Percentiles rank a stretch among this genome's conserved stretches.
These are phyloP conservation scores for Hansenula lynferdii DNA, from an alignment of 1,139 yeast species.

Conservation along the genomic window DNA sequence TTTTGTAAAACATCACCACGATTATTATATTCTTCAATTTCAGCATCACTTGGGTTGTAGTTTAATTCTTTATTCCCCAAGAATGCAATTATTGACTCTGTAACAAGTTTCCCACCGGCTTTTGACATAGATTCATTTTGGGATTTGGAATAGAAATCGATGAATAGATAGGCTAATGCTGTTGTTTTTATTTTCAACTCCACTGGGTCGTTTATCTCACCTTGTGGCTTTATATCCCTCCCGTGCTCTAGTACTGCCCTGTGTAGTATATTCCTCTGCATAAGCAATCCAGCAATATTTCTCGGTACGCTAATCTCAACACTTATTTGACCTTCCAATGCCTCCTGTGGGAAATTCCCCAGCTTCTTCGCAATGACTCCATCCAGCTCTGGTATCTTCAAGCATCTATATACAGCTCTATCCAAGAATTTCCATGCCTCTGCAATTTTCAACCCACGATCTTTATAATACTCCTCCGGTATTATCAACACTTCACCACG, in stretches of 20 bases:
- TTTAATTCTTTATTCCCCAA: background rate
- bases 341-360: slow-evolving; percentile 19
- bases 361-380: slow-evolving; percentile 16
- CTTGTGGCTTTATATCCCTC: slow-evolving; percentile 9
- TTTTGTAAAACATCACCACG: slow-evolving; percentile 17
- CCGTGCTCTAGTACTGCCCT: slow-evolving; percentile 4
- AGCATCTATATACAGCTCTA: slow-evolving; percentile 26
- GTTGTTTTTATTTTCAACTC: slow-evolving; percentile 17
- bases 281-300: slow-evolving; percentile 13
- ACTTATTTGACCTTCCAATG: slow-evolving; percentile 19
- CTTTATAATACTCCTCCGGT: slow-evolving; percentile 27
- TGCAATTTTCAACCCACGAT: slow-evolving; percentile 26
- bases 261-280: slow-evolving; percentile 8
- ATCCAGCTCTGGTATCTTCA: slow-evolving; percentile 18
- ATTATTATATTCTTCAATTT: slow-evolving; percentile 9
- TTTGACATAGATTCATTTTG: background rate
- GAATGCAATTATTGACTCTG: slow-evolving; percentile 2
- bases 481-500: slow-evolving; percentile 29
- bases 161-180: slow-evolving; percentile 14
- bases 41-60: slow-evolving; percentile 9
- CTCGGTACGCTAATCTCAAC: slow-evolving; percentile 14
- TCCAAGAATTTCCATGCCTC: slow-evolving; percentile 33
- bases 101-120: slow-evolving; percentile 10
- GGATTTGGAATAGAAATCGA: slow-evolving; percentile 9
- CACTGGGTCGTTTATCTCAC: slow-evolving; percentile 16